Evolutionary conservation across 225 moss, liverwort and hornwort genomes (phyloP), one percentile per base, ranked within the genome.

Genomic region (Takakia lepidozioides): DNA sequence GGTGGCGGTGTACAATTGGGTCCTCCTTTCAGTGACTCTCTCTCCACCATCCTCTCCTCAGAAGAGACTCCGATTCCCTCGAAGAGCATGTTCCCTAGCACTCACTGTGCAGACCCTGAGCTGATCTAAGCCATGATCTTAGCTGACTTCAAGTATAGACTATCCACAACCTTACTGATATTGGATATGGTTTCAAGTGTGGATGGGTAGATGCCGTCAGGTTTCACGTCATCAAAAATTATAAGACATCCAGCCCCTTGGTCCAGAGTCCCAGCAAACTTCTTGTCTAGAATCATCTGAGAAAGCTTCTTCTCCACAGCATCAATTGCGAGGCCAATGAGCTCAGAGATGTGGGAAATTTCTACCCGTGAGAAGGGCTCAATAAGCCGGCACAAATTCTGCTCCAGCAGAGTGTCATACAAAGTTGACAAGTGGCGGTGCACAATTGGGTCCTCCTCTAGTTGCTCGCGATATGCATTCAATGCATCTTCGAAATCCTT

Each of bases 181-280:
- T 76, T 71, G 1, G 54, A 38, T 37, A 76, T 76, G 27, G 76
- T 76, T 27, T 76, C 70, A 56, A 76, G 51, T 22, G 76, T 76
- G 29, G 70, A 61, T 23, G 76, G 76, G 56, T 76, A 76, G 21
- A 76, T 76, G 26, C 71, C 76, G 23, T 70, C 70, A 10, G 71
- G 66, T 50, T 76, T 70, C 17, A 67, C 51, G 44, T 76, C 71
- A 34, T 76, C 66, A 57, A 76, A 76, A 42, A 76, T 71, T 20
- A 76, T 76, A 16, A 76, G 56, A 63, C 76, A 76, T 5, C 76
- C 76, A 28, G 76, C 76, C 40, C 76, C 76, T 67, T 76, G 76
- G 49, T 76, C 76, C 62, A 76, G 49, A 46, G 76, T 76, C 34
- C 76, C 71, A 9, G 76, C 70, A 59, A 76, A 76, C 47, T 76